These are phyloP conservation scores for Ensete ventricosum DNA, from an alignment of 176 grass and related monocot genomes.

Conservation along the genomic window DNA sequence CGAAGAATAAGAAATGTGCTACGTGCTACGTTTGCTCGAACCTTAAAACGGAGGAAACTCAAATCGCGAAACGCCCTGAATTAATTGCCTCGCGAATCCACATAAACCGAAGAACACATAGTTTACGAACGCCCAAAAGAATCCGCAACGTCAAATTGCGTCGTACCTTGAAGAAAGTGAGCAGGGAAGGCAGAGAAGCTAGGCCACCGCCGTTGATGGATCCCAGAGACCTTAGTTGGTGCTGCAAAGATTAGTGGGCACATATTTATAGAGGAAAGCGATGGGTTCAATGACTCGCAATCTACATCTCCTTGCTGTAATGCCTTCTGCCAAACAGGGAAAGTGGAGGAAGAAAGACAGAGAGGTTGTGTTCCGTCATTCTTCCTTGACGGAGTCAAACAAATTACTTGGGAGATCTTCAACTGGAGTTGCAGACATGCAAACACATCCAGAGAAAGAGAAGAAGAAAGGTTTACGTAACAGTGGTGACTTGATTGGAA, in stretches of 20 bases:
- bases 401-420: neutral
- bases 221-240: neutral
- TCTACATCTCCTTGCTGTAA: neutral
- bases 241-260: neutral
- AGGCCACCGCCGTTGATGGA: neutral
- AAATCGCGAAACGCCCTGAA: neutral
- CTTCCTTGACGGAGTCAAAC: neutral
- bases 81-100: neutral
- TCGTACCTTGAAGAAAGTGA: neutral
- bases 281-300: conserved; percentile 3
- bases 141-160: neutral
- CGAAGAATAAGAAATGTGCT: too few species aligned
- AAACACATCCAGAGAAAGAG: neutral
- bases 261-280: neutral
- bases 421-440: neutral
- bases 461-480: too few species aligned
- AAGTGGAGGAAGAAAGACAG: neutral
- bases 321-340: neutral
- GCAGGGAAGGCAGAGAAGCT: neutral
- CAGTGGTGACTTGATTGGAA: neutral
- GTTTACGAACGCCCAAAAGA: conserved; percentile 1
- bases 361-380: neutral
- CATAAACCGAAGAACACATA: neutral
- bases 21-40: too few species aligned
- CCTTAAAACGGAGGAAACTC: neutral